Conservation (phyloP, 345 rosid genomes). For the Citrus glauca region DNA sequence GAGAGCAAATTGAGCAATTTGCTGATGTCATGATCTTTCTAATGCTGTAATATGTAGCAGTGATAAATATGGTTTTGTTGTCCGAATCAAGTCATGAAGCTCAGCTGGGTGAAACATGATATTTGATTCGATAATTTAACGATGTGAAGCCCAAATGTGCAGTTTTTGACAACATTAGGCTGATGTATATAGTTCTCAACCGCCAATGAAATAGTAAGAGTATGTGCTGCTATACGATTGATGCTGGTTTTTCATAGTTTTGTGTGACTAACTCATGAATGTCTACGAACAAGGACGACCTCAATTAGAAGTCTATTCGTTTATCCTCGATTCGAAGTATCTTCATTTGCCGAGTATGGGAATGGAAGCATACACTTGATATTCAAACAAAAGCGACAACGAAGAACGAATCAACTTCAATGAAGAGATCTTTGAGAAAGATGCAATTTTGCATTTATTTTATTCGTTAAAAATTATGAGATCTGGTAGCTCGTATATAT, state of each 20-base stretch:
- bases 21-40: not conserved
- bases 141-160: not conserved
- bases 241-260: not conserved
- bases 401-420: too few relatives aligned
- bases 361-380: not conserved
- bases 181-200: not conserved
- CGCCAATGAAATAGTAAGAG: not conserved
- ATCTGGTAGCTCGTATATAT: slow-evolving; percentile 9
- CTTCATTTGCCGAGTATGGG: not conserved
- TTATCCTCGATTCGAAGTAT: not conserved
- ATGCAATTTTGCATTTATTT: slow-evolving; percentile 10
- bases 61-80: not conserved
- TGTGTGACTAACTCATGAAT: too few relatives aligned
- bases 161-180: too few relatives aligned
- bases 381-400: not conserved
- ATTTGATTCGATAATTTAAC: not conserved
- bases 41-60: not conserved
- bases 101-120: not conserved
- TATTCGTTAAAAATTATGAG: slow-evolving; percentile 20
- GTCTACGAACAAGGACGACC: not conserved
- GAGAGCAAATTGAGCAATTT: slow-evolving; percentile 9
- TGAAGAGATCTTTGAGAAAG: not conserved
- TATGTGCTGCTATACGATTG: not conserved
- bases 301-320: not conserved
- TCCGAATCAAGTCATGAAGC: not conserved